Evolutionary conservation across 495 filamentous ascomycete genomes (phyloP), one percentile per base, ranked within the genome.

Genomic region (Talaromyces borbonicus): DNA sequence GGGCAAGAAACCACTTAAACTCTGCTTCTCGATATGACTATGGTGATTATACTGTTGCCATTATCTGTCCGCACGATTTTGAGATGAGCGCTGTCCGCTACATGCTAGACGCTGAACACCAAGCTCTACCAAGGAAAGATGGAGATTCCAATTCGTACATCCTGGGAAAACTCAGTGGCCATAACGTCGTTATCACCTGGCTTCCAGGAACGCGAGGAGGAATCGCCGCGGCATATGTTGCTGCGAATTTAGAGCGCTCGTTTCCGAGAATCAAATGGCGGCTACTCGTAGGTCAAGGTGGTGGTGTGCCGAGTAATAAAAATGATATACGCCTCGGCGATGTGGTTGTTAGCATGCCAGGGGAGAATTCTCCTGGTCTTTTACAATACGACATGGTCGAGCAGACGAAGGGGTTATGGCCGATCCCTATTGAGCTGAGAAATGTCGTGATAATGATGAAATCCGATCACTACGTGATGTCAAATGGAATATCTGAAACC

Each of bases 241-340:
- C 50, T 1, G 22, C 39, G 6, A 29, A 46, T 1, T 14, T 51
- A 25, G 37, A 41, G 2, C 37, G 37, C 20, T 22, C 37, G 11
- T 29, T 29, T 11, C 26, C 26, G 5, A 5, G 11, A 12, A 26
- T 26, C 15, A 43, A 8, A 39, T 42, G 59, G 4, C 49, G 41
- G 14, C 35, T 67, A 11, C 35, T 67, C 19, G 60, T 63, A 3
- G 63, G 63, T 2, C 51, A 66, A 12, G 61, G 63, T 20, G 63
- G 59, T 9, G 63, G 55, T n/a, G 51, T 61, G 1, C 60, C 60
- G 4, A 40, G 38, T 14, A 40, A 55, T 15, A 55, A 50, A 15
- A 14, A 25, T 16, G 47, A 46, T 24, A 32, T 57, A 5, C 36
- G 58, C 8, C 55, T 68, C 4, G 64, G 65, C 11, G 61, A 68